These are phyloP conservation scores for Leucosporidium creatinivorum DNA, from an alignment of 768 basidiomycete genomes.

Conservation along the genomic window DNA sequence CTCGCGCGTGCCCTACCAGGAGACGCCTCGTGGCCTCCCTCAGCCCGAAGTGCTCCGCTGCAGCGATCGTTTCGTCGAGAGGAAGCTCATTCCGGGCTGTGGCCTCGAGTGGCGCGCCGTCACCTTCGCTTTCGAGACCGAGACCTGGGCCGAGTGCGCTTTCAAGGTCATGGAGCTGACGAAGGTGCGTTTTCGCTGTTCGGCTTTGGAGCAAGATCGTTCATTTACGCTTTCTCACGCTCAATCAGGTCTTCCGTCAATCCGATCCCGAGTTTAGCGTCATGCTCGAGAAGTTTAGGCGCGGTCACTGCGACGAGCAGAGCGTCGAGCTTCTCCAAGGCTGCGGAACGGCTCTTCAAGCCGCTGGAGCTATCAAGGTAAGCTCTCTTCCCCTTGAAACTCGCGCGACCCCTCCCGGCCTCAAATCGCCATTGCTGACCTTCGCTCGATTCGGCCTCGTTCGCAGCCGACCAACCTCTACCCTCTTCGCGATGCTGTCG, in stretches of 20 bases:
- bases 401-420: too few relatives aligned
- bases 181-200: conserved; percentile 8
- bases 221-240: too few relatives aligned
- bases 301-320: conserved; percentile 33
- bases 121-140: conserved; percentile 41
- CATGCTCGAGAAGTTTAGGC: conserved; percentile 40
- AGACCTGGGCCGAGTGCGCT: conserved; percentile 35
- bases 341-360: conserved; percentile 33
- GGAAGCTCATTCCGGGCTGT: too few relatives aligned
- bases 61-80: too few relatives aligned
- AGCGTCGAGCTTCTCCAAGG: conserved; percentile 29
- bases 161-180: conserved; percentile 37
- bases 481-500: conserved; percentile 42
- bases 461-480: conserved; percentile 32
- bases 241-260: conserved; percentile 40
- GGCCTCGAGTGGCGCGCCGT: neutral
- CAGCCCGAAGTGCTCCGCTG: too few relatives aligned
- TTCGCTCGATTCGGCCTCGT: neutral
- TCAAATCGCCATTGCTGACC: too few relatives aligned
- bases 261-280: conserved; percentile 38
- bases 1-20: conserved; percentile 17
- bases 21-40: neutral
- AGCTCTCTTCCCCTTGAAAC: neutral
- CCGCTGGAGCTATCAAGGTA: conserved; percentile 36
- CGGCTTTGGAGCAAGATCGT: too few relatives aligned